Percentiles rank a stretch among this genome's conserved stretches.
phyloP scores from a whole-genome alignment of 169 alveolate species.

The Cryptosporidium baileyi region DNA sequence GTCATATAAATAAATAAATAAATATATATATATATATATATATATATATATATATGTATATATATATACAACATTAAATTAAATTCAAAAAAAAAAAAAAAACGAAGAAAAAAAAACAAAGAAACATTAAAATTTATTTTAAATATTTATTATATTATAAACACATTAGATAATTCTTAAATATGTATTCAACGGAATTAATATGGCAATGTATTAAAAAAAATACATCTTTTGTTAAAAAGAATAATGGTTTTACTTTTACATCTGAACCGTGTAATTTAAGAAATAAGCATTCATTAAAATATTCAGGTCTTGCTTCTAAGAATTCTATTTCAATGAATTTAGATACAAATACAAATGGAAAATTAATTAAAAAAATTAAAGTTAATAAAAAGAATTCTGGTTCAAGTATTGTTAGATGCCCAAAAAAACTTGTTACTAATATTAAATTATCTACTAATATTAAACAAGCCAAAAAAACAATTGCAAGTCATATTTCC shows the following conservation, averaged over 20 bases:
- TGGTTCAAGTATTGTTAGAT: slow-evolving; percentile 40
- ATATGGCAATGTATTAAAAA: slow-evolving; percentile 47
- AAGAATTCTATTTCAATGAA: slow-evolving; percentile 41
- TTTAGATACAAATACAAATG: slow-evolving; percentile 12
- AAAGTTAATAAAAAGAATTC: slow-evolving; percentile 9
- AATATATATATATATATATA: no score
- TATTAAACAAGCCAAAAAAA: slow-evolving; percentile 29
- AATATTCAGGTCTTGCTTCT: slow-evolving; percentile 59
- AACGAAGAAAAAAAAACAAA: no score
- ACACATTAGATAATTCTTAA: background rate
- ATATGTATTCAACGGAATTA: slow-evolving; percentile 51
- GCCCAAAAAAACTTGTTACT: slow-evolving; percentile 42
- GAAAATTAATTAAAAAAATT: slow-evolving; percentile 31
- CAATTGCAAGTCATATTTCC: slow-evolving; percentile 1
- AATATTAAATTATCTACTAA: slow-evolving; percentile 17
- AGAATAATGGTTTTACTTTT: slow-evolving; percentile 46
- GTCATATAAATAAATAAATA: no score
- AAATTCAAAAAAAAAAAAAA: no score
- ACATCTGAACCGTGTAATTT: slow-evolving; percentile 54
- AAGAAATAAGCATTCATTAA: background rate
- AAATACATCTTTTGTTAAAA: slow-evolving; percentile 51
- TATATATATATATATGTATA: no score
- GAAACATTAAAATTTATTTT: no score
- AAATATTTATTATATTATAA: background rate
- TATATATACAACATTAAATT: no score